Evolutionary conservation across 2,329 filamentous ascomycete genomes (phyloP).

Genomic region (Xylariaceae sp.): DNA sequence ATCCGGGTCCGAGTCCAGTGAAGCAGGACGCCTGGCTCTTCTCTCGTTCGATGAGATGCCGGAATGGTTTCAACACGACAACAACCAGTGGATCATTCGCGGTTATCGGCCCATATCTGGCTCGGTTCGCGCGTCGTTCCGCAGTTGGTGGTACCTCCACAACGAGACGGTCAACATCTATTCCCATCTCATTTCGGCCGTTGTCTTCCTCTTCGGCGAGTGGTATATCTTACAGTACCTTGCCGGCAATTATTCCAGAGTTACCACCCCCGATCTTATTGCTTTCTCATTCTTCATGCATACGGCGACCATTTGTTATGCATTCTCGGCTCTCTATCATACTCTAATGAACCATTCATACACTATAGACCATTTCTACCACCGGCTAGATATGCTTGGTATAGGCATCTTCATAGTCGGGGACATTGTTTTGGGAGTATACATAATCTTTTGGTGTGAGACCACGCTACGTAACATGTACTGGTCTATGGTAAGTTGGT

Average conservation of each 20-base stretch:
- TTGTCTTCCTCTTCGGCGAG: slow-evolving; percentile 33
- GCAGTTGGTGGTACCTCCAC: slow-evolving; percentile 41
- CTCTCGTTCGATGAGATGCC: neutral
- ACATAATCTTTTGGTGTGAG: slow-evolving; percentile 58
- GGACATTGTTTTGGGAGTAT: slow-evolving; percentile 61
- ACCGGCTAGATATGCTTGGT: slow-evolving; percentile 66
- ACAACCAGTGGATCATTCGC: neutral
- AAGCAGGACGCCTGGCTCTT: too few species aligned
- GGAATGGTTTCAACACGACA: neutral
- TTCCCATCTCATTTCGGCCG: slow-evolving; percentile 57
- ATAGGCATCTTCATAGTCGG: slow-evolving; percentile 67
- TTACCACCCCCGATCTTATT: slow-evolving; percentile 43
- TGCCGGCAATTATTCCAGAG: slow-evolving; percentile 42
- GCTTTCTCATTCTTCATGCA: slow-evolving; percentile 55
- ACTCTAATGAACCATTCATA: slow-evolving; percentile 64
- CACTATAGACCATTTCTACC: slow-evolving; percentile 56
- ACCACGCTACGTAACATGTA: slow-evolving; percentile 51
- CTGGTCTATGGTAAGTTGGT: slow-evolving; percentile 54
- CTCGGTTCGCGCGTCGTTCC: neutral
- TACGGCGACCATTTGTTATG: slow-evolving; percentile 48
- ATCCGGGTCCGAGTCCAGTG: too few species aligned
- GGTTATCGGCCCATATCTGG: neutral
- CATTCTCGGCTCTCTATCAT: slow-evolving; percentile 59
- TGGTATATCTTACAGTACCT: slow-evolving; percentile 35
- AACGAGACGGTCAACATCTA: slow-evolving; percentile 58